Conservation (phyloP, 2,329 filamentous ascomycete species). For the Botrytis paeoniae region DNA sequence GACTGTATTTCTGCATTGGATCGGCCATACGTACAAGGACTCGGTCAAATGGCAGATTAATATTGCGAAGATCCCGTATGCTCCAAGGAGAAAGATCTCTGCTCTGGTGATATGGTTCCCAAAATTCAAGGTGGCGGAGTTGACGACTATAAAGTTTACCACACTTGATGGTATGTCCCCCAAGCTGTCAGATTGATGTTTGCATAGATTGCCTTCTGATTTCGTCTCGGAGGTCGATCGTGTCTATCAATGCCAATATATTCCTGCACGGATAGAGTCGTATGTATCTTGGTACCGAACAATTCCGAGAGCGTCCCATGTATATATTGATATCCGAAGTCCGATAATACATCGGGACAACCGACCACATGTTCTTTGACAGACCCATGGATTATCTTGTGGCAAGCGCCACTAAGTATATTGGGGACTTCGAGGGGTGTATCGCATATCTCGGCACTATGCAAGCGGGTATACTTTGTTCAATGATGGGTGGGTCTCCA, state of each 20-base stretch:
- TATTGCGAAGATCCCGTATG: not conserved
- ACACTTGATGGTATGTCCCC: not conserved
- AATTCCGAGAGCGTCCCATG: not conserved
- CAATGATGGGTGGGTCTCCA: not conserved
- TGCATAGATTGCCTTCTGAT: not conserved
- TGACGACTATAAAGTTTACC: not conserved
- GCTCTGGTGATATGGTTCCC: not conserved
- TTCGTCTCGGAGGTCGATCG: not conserved
- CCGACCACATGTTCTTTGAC: constrained; percentile 11
- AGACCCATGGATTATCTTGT: not conserved
- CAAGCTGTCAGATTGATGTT: not conserved
- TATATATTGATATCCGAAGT: constrained; percentile 1
- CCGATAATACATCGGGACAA: not conserved
- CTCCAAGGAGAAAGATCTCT: not conserved
- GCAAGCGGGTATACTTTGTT: not conserved
- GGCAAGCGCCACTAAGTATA: constrained; percentile 10
- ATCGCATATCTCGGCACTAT: constrained; percentile 5
- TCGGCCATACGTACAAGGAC: not conserved
- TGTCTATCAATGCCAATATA: not conserved
- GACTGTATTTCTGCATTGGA: not conserved
- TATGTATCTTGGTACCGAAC: not conserved
- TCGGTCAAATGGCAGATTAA: not conserved
- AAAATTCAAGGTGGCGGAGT: not conserved
- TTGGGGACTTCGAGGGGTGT: not conserved
- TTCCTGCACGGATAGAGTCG: not conserved